Conservation (phyloP, 1,284 basidiomycete species). For the Ceratobasidium sp. region DNA sequence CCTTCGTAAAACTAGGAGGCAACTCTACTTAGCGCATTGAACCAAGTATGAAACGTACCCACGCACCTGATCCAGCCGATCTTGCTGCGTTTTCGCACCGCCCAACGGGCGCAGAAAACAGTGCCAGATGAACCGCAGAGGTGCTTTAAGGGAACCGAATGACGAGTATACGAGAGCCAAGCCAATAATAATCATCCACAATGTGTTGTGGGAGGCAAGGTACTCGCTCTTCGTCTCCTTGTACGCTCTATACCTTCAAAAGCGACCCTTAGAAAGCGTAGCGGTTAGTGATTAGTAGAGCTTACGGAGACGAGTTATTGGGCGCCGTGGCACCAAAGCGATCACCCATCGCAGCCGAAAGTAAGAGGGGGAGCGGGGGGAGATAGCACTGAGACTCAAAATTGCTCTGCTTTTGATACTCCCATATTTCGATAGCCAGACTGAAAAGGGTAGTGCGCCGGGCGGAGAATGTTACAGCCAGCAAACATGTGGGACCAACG, state of each 20-base stretch:
- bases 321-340: background rate
- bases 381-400: background rate
- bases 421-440: constrained; percentile 12
- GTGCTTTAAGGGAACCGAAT: constrained; percentile 17
- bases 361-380: background rate
- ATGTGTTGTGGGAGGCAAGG: constrained; percentile 7
- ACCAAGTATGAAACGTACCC: background rate
- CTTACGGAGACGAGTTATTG: constrained; percentile 23
- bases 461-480: constrained; percentile 21
- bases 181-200: constrained; percentile 17
- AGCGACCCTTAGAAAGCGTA: background rate
- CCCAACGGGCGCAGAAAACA: constrained; percentile 43
- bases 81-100: constrained; percentile 33
- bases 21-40: background rate
- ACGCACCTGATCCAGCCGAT: constrained; percentile 43
- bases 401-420: constrained; percentile 22
- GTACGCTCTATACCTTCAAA: background rate
- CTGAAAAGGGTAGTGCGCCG: constrained; percentile 3
- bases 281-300: background rate
- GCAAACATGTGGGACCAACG: constrained; percentile 2
- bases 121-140: constrained; percentile 37
- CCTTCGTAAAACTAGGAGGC: constrained; percentile 68
- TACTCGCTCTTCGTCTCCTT: constrained; percentile 4
- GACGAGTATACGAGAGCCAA: constrained; percentile 23
- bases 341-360: constrained; percentile 14